A percentile compares a stretch with the other conserved stretches of the same genome.
phyloP scores from a whole-genome alignment of 1,284 basidiomycete species.

The Meripilus lineatus region DNA sequence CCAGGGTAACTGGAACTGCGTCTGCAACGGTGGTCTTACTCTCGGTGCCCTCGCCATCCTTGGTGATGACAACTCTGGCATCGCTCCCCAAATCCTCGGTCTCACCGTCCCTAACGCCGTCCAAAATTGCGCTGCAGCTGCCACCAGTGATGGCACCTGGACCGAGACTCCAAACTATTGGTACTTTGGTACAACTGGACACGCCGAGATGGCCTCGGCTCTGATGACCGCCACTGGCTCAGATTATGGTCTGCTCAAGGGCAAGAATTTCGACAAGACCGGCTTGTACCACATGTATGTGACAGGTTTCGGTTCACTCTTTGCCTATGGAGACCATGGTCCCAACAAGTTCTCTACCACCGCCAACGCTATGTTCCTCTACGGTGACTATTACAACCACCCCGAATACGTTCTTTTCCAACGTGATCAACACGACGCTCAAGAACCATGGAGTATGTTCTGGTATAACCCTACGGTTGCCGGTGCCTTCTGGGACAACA shows the following conservation, averaged over 20 bases:
- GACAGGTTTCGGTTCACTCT: conserved; percentile 80
- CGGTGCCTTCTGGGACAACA: conserved; percentile 93
- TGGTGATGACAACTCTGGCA: conserved; percentile 76
- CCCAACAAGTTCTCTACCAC: conserved; percentile 92
- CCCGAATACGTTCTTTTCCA: conserved; percentile 86
- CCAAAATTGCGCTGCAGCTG: conserved; percentile 69
- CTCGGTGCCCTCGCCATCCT: conserved; percentile 89
- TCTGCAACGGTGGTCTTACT: conserved; percentile 90
- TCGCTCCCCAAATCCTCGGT: conserved; percentile 63
- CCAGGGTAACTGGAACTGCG: conserved; percentile 95
- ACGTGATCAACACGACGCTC: conserved; percentile 84
- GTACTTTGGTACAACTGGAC: conserved; percentile 92
- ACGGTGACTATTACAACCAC: conserved; percentile 59
- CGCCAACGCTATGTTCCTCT: conserved; percentile 73
- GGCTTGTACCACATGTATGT: conserved; percentile 91
- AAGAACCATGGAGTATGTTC: conserved; percentile 95
- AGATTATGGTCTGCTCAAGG: conserved; percentile 69
- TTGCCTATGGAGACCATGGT: conserved; percentile 91
- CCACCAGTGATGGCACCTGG: conserved; percentile 86
- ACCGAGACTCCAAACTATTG: conserved; percentile 94
- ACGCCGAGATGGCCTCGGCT: conserved; percentile 85
- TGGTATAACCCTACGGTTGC: conserved; percentile 86
- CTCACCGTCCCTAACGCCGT: conserved; percentile 73
- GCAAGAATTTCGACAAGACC: conserved; percentile 68
- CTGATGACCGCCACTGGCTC: conserved; percentile 85